phyloP scores from a whole-genome alignment of 768 basidiomycete species.

The Calvatia gigantea region DNA sequence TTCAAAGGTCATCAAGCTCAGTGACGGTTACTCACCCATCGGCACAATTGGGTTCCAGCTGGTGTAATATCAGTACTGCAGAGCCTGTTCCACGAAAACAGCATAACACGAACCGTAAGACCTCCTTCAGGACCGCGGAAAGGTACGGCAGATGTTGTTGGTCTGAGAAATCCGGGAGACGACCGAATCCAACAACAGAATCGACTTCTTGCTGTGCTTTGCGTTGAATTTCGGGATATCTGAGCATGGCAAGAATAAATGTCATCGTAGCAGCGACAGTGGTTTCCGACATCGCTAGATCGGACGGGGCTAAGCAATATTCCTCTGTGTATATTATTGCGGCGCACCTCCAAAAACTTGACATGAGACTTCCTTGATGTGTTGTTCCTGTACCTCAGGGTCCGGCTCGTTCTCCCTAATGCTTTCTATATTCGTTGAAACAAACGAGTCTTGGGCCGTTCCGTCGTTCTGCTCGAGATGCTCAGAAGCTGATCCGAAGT shows the following conservation, averaged over 20 bases:
- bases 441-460: neutral
- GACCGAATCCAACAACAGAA: neutral
- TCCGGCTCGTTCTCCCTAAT: neutral
- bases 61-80: neutral
- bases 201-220: constrained; percentile 10
- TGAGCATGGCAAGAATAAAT: constrained; percentile 28
- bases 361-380: neutral
- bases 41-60: constrained; percentile 4
- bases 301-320: neutral
- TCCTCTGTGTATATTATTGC: too few relatives aligned
- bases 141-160: constrained; percentile 17
- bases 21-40: neutral
- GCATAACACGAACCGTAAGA: constrained; percentile 13
- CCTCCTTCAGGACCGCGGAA: constrained; percentile 20
- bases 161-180: constrained; percentile 17
- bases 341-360: neutral
- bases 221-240: neutral
- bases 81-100: constrained; percentile 1
- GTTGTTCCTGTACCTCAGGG: neutral
- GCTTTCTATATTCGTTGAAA: neutral
- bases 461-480: neutral
- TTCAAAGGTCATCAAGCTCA: neutral
- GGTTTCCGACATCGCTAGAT: constrained; percentile 2
- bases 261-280: constrained; percentile 34
- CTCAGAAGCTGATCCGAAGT: too few relatives aligned